Evolutionary conservation across 2,329 filamentous ascomycete genomes (phyloP), one percentile per base, ranked within the genome.

Genomic region (Aphanocladium album): DNA sequence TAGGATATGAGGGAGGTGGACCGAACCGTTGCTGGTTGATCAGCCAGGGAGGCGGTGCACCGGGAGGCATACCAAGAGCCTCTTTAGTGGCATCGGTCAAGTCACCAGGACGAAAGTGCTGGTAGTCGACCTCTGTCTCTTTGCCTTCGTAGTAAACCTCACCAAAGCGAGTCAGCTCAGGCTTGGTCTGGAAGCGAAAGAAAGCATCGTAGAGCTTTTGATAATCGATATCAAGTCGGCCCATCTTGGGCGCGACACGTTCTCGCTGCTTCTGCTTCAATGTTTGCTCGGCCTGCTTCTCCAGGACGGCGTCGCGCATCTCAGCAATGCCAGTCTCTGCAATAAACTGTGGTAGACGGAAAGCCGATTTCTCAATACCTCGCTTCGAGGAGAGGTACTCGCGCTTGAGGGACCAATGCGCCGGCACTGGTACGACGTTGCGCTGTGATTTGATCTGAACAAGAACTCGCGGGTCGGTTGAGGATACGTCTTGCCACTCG

Each of bases 141-240:
- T 99, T 99, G 71, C 95, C 95, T 76, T 99, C 95, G 73, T 98
- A 98, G 75, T 99, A 99, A n/a, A 99, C 93, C 74, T 99, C 95
- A 45, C 95, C 95, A 68, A 96, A 99, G 47, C 93, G 85, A 35
- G 95, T 98, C 64, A 99, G 79, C 67, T 92, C 88, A 0, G 95
- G 95, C 76, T 99, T 99, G 45, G 91, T 96, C 77, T 99, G 95
- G 72, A 96, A 96, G 62, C 92, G 86, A 80, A 99, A 99, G 80
- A 99, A 99, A 4, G 95, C 95, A 72, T 98, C 95, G 77, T 98
- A 98, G 59, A 98, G 86, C 74, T 95, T 97, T 72, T 96, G 91
- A 74, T 99, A 99, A 75, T 99, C 95, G 67, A 99, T 98, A 73
- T 99, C 95, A 55, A 99, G 82, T 74, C 95, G 96, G 64, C 95